Conservation (phyloP, 2,329 filamentous ascomycete species). For the Trichoderma lentiforme region DNA sequence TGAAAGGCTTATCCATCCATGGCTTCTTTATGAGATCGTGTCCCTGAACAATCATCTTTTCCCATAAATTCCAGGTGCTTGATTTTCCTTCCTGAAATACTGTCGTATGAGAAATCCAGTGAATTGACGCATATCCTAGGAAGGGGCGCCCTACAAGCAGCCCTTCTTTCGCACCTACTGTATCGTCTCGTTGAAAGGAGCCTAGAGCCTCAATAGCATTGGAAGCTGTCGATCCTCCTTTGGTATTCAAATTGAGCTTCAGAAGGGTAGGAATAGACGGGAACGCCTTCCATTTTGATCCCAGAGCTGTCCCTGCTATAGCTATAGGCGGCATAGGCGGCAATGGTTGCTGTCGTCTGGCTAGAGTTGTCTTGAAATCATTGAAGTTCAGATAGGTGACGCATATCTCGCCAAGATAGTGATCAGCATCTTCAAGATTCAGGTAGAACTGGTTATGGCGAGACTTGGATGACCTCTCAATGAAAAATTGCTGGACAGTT, state of each 20-base stretch:
- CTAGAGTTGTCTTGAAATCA: slow-evolving; percentile 35
- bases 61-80: background rate
- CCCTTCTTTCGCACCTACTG: background rate
- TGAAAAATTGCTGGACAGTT: slow-evolving; percentile 32
- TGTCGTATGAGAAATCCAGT: slow-evolving; percentile 15
- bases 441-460: slow-evolving; percentile 21
- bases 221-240: background rate
- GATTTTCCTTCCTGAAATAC: background rate
- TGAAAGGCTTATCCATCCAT: background rate
- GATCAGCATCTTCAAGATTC: slow-evolving; percentile 27
- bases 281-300: background rate
- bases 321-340: background rate
- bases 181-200: background rate
- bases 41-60: background rate
- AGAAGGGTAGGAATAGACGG: background rate
- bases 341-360: background rate
- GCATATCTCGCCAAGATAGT: slow-evolving; percentile 35
- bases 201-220: background rate
- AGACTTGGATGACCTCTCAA: background rate
- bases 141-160: slow-evolving; percentile 3
- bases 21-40: background rate
- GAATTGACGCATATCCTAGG: slow-evolving; percentile 14
- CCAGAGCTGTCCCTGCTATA: background rate
- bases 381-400: slow-evolving; percentile 39
- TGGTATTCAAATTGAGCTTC: background rate